phyloP scores from a whole-genome alignment of 208 protist genomes.

The Leishmania lainsoni region DNA sequence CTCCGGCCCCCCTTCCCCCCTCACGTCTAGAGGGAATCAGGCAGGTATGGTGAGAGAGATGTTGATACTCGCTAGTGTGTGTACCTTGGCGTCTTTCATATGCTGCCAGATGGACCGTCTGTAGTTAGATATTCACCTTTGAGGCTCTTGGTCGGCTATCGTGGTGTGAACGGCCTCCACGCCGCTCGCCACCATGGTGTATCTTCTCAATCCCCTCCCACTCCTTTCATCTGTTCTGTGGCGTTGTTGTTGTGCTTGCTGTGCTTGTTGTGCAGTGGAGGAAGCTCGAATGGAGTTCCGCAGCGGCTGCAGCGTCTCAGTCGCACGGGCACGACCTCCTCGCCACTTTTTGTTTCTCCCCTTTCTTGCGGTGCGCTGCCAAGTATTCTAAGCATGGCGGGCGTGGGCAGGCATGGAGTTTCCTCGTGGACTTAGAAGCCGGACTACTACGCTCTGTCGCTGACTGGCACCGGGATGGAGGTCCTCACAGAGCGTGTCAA shows the following conservation, averaged over 20 bases:
- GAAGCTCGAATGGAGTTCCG: neutral
- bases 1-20: neutral
- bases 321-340: neutral
- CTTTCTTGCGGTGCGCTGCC: no score
- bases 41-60: neutral
- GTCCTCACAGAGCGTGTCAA: conserved; percentile 61
- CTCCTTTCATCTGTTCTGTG: neutral
- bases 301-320: neutral
- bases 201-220: neutral
- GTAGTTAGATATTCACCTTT: neutral
- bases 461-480: conserved; percentile 39
- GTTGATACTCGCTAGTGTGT: neutral
- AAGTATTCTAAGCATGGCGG: neutral
- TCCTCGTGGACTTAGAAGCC: conserved; percentile 56
- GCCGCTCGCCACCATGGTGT: neutral
- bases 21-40: neutral
- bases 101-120: neutral
- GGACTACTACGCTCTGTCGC: conserved; percentile 40
- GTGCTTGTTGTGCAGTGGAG: neutral
- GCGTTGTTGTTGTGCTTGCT: neutral
- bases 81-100: neutral
- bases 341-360: neutral
- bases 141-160: neutral
- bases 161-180: neutral
- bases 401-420: conserved; percentile 9